Evolutionary conservation across 164 flowering plant species (phyloP).

Genomic region (Berberis thunbergii): DNA sequence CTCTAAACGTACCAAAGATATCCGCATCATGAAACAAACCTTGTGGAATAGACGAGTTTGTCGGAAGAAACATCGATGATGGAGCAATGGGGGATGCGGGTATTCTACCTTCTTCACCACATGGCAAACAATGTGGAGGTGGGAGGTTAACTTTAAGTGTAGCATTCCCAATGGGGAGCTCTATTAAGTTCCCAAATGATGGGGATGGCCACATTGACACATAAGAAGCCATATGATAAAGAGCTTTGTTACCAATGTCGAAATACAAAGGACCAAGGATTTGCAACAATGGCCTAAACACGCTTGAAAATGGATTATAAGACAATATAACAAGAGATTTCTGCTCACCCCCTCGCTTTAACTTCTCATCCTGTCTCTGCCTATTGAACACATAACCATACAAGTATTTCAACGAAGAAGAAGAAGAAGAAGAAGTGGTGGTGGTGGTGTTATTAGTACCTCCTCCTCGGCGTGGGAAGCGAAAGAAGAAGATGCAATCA

Average conservation of each 20-base stretch:
- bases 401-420: conserved; percentile 20
- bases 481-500: too few relatives aligned
- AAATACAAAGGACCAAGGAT: conserved; percentile 95
- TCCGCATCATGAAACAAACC: conserved; percentile 95
- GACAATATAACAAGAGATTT: conserved; percentile 91
- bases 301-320: conserved; percentile 64
- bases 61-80: conserved; percentile 37
- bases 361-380: conserved; percentile 96
- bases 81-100: conserved; percentile 59
- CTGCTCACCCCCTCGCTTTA: conserved; percentile 97
- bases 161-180: conserved; percentile 94
- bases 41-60: conserved; percentile 71
- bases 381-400: conserved; percentile 97
- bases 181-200: conserved; percentile 65
- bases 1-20: conserved; percentile 73
- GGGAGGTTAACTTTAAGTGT: conserved; percentile 78
- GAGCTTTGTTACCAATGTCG: conserved; percentile 84
- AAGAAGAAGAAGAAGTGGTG: too few relatives aligned
- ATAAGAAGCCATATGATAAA: conserved; percentile 72
- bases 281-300: conserved; percentile 89
- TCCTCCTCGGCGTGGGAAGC: too few relatives aligned
- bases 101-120: conserved; percentile 33
- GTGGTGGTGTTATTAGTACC: too few relatives aligned
- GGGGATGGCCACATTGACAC: conserved; percentile 89
- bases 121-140: conserved; percentile 69